Evolutionary conservation across 768 basidiomycete species (phyloP).

Genomic region (Tulasnella sp.): DNA sequence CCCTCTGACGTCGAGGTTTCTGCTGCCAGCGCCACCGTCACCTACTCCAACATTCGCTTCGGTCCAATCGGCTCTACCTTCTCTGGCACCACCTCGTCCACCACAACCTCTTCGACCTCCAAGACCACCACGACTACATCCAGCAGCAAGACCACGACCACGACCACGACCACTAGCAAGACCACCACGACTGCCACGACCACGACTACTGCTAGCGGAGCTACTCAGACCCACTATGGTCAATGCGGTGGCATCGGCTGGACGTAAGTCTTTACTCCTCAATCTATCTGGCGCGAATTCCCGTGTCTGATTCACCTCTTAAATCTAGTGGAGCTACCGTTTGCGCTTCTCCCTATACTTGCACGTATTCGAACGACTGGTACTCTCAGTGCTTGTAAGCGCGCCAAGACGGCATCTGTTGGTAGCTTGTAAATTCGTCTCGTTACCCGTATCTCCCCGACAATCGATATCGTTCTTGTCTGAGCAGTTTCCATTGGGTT

Average conservation of each 20-base stretch:
- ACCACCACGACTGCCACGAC: conserved; percentile 26
- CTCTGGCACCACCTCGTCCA: conserved; percentile 23
- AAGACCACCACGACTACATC: background rate
- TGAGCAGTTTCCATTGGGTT: too few species aligned
- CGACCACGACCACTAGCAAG: background rate
- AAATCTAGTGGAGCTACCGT: conserved; percentile 29
- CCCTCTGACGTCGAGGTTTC: conserved; percentile 31
- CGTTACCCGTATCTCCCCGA: too few species aligned
- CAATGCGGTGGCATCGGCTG: conserved; percentile 35
- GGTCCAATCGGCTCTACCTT: conserved; percentile 32
- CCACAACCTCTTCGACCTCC: background rate
- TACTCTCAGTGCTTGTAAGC: conserved; percentile 35
- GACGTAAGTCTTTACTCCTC: conserved; percentile 21
- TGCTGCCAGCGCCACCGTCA: conserved; percentile 20
- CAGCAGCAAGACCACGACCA: background rate
- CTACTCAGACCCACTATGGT: conserved; percentile 28
- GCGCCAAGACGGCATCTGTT: background rate
- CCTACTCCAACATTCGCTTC: conserved; percentile 36
- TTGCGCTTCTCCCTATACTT: conserved; percentile 30
- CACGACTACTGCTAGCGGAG: conserved; percentile 23
- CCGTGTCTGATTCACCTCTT: too few species aligned
- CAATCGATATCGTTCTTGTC: too few species aligned
- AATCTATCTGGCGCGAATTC: background rate
- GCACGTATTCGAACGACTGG: conserved; percentile 16
- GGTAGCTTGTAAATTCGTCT: background rate